These are phyloP conservation scores for Pseudopediastrum boryanum DNA, from an alignment of 139 green algal species.

Conservation along the genomic window DNA sequence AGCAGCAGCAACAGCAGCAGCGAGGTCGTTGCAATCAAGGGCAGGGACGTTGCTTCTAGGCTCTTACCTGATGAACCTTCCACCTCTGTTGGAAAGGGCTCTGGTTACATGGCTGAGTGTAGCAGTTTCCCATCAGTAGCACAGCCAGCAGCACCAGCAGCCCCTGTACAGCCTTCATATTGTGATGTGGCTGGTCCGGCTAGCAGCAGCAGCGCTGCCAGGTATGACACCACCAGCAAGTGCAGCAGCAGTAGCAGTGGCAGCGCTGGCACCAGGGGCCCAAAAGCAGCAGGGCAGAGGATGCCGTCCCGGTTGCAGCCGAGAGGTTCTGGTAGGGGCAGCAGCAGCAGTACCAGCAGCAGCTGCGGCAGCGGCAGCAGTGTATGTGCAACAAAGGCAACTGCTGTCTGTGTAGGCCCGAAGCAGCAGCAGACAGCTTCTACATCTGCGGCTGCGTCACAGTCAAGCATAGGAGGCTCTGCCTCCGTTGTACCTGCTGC, in stretches of 20 bases:
- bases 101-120: too few relatives aligned
- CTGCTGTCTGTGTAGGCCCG: background rate
- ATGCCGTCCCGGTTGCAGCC: too few relatives aligned
- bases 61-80: background rate
- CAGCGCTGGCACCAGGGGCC: background rate
- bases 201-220: background rate
- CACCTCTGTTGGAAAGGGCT: background rate
- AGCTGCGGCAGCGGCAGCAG: slow-evolving; percentile 6
- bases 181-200: background rate
- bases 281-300: too few relatives aligned
- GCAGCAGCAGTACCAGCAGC: slow-evolving; percentile 27
- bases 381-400: background rate
- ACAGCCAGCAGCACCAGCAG: background rate
- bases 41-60: background rate
- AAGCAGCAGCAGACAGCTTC: too few relatives aligned
- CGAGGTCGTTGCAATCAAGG: background rate
- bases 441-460: too few relatives aligned
- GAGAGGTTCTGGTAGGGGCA: slow-evolving; percentile 7
- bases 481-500: too few relatives aligned
- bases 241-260: slow-evolving; percentile 26
- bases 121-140: too few relatives aligned
- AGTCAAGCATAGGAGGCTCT: too few relatives aligned
- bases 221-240: slow-evolving; percentile 2
- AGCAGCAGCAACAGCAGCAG: slow-evolving; percentile 6
- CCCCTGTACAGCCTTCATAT: background rate